Conservation (phyloP, 129 eudicot genomes). For the Tanacetum coccineum region DNA sequence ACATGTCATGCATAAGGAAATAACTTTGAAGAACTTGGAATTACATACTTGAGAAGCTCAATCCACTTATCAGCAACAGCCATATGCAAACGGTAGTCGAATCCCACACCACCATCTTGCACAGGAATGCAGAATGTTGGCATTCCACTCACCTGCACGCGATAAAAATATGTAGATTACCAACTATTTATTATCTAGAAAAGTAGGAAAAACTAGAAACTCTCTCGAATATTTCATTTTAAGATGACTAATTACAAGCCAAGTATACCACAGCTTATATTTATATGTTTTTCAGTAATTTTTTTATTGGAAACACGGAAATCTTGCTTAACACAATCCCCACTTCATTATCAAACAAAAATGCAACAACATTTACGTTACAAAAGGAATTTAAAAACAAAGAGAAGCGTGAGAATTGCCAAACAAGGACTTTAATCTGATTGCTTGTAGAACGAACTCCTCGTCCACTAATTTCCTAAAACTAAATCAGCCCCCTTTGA, state of each 20-base stretch:
- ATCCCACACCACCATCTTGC: constrained; percentile 94
- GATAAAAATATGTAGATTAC: constrained; percentile 3
- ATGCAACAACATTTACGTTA: neutral
- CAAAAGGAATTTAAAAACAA: neutral
- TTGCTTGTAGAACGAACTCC: neutral
- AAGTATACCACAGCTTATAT: too few species aligned
- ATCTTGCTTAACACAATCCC: too few species aligned
- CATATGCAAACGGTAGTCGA: constrained; percentile 98
- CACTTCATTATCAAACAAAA: neutral
- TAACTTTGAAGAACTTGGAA: neutral
- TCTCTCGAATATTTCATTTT: neutral
- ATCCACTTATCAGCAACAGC: constrained; percentile 99
- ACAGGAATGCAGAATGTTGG: constrained; percentile 90
- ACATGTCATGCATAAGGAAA: neutral
- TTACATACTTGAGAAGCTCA: constrained; percentile 82
- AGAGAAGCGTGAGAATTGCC: neutral
- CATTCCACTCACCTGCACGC: constrained; percentile 94
- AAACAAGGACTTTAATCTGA: constrained; percentile 2
- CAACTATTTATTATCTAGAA: neutral
- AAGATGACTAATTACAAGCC: neutral
- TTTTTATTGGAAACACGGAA: too few species aligned
- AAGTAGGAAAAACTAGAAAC: neutral
- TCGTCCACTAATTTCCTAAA: neutral
- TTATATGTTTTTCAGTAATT: too few species aligned
- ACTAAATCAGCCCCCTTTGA: neutral